Conservation (phyloP, 73 alveolate genomes). For the Urostyla sp. region DNA sequence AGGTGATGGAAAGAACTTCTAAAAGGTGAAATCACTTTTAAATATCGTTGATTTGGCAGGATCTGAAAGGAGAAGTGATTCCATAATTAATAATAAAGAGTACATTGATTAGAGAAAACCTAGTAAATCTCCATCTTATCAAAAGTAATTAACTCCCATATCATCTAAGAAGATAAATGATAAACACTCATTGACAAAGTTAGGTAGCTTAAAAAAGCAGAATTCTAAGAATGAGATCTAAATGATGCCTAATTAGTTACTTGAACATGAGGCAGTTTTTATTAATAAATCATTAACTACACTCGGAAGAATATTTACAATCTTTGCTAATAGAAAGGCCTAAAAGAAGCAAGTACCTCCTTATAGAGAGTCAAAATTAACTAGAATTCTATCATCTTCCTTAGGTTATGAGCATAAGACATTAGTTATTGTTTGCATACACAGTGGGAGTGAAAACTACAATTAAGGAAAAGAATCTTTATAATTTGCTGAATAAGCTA, state of each 20-base stretch:
- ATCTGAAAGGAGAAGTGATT: background rate
- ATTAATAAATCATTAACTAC: constrained; percentile 5
- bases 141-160: no score
- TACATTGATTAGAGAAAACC: background rate
- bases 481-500: background rate
- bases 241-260: background rate
- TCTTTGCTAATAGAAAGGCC: background rate
- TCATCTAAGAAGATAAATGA: background rate
- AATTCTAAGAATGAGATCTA: background rate
- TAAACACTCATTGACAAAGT: constrained; percentile 16
- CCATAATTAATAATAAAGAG: background rate
- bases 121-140: no score
- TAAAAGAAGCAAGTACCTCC: background rate
- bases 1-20: no score
- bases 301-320: background rate
- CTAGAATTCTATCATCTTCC: background rate
- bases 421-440: background rate
- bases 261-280: background rate
- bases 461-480: background rate
- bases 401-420: background rate
- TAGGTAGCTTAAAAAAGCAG: background rate
- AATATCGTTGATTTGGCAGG: background rate
- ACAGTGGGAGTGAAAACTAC: background rate
- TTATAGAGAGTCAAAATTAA: constrained; percentile 19
- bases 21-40: background rate